Evolutionary conservation across 352 stramenopile genomes (phyloP), one percentile per base, ranked within the genome.

Genomic region (Peronosclerospora sorghi): DNA sequence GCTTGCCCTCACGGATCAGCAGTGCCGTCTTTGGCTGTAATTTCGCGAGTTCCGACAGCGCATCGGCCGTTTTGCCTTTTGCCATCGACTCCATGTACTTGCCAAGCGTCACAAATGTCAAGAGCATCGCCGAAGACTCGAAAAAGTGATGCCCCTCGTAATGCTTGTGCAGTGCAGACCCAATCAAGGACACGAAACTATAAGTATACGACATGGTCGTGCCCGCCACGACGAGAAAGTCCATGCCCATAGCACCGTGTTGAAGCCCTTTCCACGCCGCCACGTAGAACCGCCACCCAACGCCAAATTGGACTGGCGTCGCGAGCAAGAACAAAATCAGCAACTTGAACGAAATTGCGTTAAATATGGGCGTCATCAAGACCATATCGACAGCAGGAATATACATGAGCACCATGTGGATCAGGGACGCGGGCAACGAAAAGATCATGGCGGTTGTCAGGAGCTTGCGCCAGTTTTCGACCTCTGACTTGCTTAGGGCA

Each of bases 21-120:
- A 89, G 37, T 0, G 81, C 81, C 4, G 67, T 85, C 45, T 92
- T 91, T 0, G 78, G 65, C 44, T 94, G 79, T 5, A 94, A 35
- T 39, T 83, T 86, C 1, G 70, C 61, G 15, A 94, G 44, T 19
- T 87, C 66, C 0, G 73, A 73, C 8, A 94, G 38, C 1, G 78
- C 77, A 21, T 86, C 70, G 0, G 83, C 72, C 0, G 83, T 93
- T 40, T 89, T 86, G 3, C 75, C 79, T 50, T 94, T 94, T 10
- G 83, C 83, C 37, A 87, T 59, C 23, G 83, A 86, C 51, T 94
- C 83, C 68, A 94, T 81, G 62, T 88, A 91, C 57, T 93, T 93
- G 37, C 83, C 83, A 2, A 93, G 53, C 10, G 75, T 86, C 35
- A 94, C 73, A 38, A 94, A 93, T 41, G 80, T 88, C 36, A 94